Evolutionary conservation across 192 early-diverging fungal species (phyloP), one percentile per base, ranked within the genome.

Genomic region (Tieghemiomyces parasiticus): DNA sequence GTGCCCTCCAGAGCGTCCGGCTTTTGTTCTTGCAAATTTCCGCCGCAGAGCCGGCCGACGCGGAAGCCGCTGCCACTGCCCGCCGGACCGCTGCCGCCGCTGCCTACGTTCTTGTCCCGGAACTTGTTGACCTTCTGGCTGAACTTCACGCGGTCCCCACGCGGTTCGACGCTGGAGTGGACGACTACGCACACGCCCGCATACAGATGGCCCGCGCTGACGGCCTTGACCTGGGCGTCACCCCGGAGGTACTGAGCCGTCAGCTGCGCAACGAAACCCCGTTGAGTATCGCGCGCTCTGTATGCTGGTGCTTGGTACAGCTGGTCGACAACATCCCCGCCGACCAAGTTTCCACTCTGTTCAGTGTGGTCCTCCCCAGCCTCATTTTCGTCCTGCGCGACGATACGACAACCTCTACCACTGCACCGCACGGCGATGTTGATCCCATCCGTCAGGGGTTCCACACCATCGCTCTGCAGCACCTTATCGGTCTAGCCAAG

Each of bases 1-100:
- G 55, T 34, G 33, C 55, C 13, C 26, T 58, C 33, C 55, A 58
- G 35, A 58, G 55, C 55, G 26, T 58, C 26, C 55, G 55, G 4
- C 32, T 58, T 3, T 34, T 58, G 34, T 58, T 58, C 26, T 38
- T 58, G 35, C 55, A 58, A 35, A n/a, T 58, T 14, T 35, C 55
- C 55, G 35, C 16, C 22, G n/a, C n/a, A n/a, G 16, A 35, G 19
- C 4, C 34, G 3, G n/a, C 10, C n/a, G 55, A 58, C 6, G 33
- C 34, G n/a, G 35, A 20, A 9, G 35, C 33, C 24, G 33, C 13
- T 3, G 30, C 16, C 3, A 20, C n/a, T 28, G 49, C 26, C 10
- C 22, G 13, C 2, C 16, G 55, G 19, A 13, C 35, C 0, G 35
- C 32, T 38, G 33, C 55, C 3, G 55, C 32, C 22, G 55, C 55